Evolutionary conservation across 371 early-diverging fungal species (phyloP).

Genomic region (Blakeslea trispora): DNA sequence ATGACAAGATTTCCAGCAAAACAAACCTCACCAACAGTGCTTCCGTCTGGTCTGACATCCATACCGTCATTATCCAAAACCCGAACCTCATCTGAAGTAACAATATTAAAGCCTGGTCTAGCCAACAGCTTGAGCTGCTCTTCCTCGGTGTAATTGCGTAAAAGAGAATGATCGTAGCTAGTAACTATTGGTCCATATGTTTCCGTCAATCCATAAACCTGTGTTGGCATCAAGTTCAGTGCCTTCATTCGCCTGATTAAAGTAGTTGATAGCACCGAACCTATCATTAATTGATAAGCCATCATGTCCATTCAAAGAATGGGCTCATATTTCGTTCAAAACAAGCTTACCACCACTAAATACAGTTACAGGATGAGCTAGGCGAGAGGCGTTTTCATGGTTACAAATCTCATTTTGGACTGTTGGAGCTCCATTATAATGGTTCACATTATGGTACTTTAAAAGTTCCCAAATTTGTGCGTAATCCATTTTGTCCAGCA

Average conservation of each 20-base stretch:
- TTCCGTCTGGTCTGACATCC: conserved; percentile 61
- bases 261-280: conserved; percentile 61
- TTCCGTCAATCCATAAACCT: conserved; percentile 75
- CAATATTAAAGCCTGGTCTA: conserved; percentile 60
- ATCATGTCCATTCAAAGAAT: too few species aligned
- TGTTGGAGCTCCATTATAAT: conserved; percentile 70
- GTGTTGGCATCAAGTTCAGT: conserved; percentile 59
- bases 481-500: conserved; percentile 66
- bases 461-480: conserved; percentile 61
- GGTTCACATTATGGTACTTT: conserved; percentile 54
- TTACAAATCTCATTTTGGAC: conserved; percentile 66
- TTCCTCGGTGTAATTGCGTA: conserved; percentile 35
- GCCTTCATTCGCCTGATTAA: conserved; percentile 52
- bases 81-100: conserved; percentile 60
- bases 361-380: conserved; percentile 46
- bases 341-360: conserved; percentile 57
- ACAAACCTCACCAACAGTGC: conserved; percentile 66
- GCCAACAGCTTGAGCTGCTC: conserved; percentile 50
- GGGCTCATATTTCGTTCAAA: too few species aligned
- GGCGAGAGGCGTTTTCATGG: conserved; percentile 49
- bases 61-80: conserved; percentile 49
- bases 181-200: conserved; percentile 58
- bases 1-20: conserved; percentile 67
- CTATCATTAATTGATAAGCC: conserved; percentile 17
- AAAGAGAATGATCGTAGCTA: conserved; percentile 36